These are phyloP conservation scores for Exophiala viscosa DNA, from an alignment of 2,329 filamentous ascomycete genomes.

Conservation along the genomic window DNA sequence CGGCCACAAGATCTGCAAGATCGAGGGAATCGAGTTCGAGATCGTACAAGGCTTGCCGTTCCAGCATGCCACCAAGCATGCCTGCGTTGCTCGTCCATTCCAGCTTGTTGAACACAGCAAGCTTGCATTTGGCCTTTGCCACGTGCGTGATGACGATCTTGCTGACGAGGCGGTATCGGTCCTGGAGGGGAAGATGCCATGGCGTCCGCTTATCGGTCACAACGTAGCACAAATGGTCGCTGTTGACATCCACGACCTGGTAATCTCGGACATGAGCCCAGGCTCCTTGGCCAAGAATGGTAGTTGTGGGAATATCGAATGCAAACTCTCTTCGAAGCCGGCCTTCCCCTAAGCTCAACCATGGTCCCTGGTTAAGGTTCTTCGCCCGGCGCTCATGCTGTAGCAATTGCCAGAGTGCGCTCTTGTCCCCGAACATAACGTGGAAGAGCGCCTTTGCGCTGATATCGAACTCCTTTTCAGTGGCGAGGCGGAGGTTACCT, in stretches of 20 bases:
- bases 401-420: constrained; percentile 85
- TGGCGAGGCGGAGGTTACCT: constrained; percentile 70
- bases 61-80: constrained; percentile 43
- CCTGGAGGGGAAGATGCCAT: constrained; percentile 82
- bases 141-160: constrained; percentile 94
- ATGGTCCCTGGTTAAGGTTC: constrained; percentile 81
- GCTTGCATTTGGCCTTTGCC: constrained; percentile 85
- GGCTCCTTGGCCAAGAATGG: constrained; percentile 59
- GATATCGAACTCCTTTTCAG: constrained; percentile 81
- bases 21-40: constrained; percentile 48
- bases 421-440: constrained; percentile 93
- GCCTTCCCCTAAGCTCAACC: constrained; percentile 64
- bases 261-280: constrained; percentile 68
- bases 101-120: constrained; percentile 82
- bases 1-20: constrained; percentile 48
- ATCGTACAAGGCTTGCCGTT: constrained; percentile 69
- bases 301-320: constrained; percentile 68
- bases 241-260: constrained; percentile 80
- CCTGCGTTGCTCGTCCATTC: constrained; percentile 71
- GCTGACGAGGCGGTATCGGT: constrained; percentile 74
- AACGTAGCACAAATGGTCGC: constrained; percentile 70
- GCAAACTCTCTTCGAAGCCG: constrained; percentile 73
- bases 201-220: constrained; percentile 61
- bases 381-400: constrained; percentile 78
- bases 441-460: constrained; percentile 94